phyloP scores from a whole-genome alignment of 2,329 filamentous ascomycete genomes.

The Aspergillus neoniger region DNA sequence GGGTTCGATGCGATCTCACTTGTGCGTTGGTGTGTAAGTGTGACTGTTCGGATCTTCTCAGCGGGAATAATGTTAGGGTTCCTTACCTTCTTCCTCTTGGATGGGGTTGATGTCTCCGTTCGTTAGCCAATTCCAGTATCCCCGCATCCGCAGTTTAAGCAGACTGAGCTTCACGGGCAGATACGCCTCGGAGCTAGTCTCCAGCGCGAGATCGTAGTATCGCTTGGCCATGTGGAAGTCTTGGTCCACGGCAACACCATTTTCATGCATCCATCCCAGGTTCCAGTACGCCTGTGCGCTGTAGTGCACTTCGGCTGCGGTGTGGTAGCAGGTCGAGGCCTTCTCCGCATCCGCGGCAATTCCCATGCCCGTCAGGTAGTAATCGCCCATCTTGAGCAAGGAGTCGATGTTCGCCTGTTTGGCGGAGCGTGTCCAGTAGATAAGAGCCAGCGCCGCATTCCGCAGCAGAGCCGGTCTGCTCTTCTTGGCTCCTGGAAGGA shows the following conservation, averaged over 20 bases:
- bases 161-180: conserved; percentile 87
- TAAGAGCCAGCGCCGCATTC: conserved; percentile 70
- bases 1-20: conserved; percentile 70
- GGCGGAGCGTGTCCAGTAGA: conserved; percentile 94
- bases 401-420: conserved; percentile 92
- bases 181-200: conserved; percentile 91
- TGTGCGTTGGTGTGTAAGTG: conserved; percentile 52
- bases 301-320: conserved; percentile 85
- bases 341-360: conserved; percentile 73
- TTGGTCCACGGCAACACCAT: conserved; percentile 86
- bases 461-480: conserved; percentile 51
- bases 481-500: conserved; percentile 51
- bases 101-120: conserved; percentile 91
- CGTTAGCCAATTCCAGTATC: conserved; percentile 92
- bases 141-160: conserved; percentile 78
- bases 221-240: conserved; percentile 97
- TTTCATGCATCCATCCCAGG: conserved; percentile 99
- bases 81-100: conserved; percentile 79
- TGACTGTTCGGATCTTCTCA: not conserved
- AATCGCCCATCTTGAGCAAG: conserved; percentile 97
- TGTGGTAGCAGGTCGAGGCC: conserved; percentile 88
- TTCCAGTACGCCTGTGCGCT: conserved; percentile 97
- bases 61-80: not conserved
- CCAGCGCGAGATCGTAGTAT: conserved; percentile 89
- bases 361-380: conserved; percentile 84